Conservation (phyloP, 1,284 basidiomycete species). For the Coriolopsis trogii region DNA sequence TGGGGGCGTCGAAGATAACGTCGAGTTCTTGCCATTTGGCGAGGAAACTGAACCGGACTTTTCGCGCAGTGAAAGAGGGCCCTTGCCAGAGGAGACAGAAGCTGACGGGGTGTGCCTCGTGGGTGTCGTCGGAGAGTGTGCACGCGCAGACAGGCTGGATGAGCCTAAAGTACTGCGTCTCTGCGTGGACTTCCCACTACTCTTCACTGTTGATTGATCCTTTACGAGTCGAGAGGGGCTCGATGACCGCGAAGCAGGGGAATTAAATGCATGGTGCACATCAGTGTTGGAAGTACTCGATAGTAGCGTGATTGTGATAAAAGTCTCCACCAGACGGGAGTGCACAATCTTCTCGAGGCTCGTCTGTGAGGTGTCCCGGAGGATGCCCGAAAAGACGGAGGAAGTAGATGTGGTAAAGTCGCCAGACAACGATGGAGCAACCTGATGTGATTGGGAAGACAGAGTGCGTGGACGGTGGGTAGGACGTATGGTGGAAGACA, state of each 20-base stretch:
- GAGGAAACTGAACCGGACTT: constrained; percentile 19
- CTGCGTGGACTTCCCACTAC: constrained; percentile 5
- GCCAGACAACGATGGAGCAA: constrained; percentile 13
- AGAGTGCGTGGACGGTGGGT: constrained; percentile 48
- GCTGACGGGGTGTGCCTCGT: constrained; percentile 13
- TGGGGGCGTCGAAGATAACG: constrained; percentile 13
- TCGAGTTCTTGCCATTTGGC: constrained; percentile 12
- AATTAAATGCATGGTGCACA: too few relatives aligned
- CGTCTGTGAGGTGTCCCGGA: constrained; percentile 64
- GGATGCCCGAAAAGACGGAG: constrained; percentile 37
- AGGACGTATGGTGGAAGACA: constrained; percentile 29
- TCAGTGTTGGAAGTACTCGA: too few relatives aligned
- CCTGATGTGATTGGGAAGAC: constrained; percentile 39
- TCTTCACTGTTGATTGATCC: constrained; percentile 4
- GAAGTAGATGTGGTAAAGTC: constrained; percentile 26
- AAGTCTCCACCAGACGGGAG: constrained; percentile 81
- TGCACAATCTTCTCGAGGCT: constrained; percentile 68
- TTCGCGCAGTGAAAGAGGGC: constrained; percentile 1
- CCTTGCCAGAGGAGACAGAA: constrained; percentile 15
- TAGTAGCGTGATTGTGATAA: constrained; percentile 57
- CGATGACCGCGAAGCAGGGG: constrained; percentile 14
- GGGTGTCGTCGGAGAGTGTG: constrained; percentile 7
- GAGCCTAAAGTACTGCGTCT: constrained; percentile 20
- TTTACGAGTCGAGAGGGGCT: constrained; percentile 13
- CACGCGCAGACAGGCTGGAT: background rate